Evolutionary conservation across 805 yeast species (phyloP), one percentile per base, ranked within the genome.

Genomic region (Saturnispora besseyi): DNA sequence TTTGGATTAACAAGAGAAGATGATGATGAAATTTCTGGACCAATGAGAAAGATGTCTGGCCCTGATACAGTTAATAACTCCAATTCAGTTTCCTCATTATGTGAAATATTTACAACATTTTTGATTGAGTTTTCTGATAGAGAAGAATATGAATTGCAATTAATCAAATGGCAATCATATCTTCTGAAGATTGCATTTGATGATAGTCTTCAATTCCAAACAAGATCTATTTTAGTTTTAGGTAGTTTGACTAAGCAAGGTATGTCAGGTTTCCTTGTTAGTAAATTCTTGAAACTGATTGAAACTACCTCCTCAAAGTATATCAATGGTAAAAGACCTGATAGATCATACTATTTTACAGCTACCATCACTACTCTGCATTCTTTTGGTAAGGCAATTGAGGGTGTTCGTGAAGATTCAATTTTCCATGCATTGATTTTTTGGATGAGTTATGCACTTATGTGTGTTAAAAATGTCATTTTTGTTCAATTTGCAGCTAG

Each of bases 231-330:
- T 53, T 68, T 86, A 54, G 75, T 85, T 5, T 71, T 86, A 15
- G 93, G 96, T 37, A 78, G 83, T 34, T 63, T 87, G 41, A 75
- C 87, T 0, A 77, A 77, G 53, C 66, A 71, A 11, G 88, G 87
- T 28, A 76, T 84, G 26, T 77, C 78, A 45, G 86, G 82, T 57
- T 69, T 71, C n/a, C 59, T 69, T 56, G 77, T 59, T 12, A 26
- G 57, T 7, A 60, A 55, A 36, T 58, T 60, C 37, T 48, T 62
- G 40, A 53, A 50, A 13, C 45, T 52, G 12, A 28, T 60, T 54
- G 67, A 58, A 42, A 52, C 15, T 58, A 59, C 50, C 40, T 57
- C 44, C 15, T 22, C 46, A 12, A 34, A 53, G 43, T 49, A 12
- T 31, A 12, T 48, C 5, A 5, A 21, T 12, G 31, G 41, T 2